Conservation (phyloP, 352 stramenopile species). For the Globisporangium parvum region DNA sequence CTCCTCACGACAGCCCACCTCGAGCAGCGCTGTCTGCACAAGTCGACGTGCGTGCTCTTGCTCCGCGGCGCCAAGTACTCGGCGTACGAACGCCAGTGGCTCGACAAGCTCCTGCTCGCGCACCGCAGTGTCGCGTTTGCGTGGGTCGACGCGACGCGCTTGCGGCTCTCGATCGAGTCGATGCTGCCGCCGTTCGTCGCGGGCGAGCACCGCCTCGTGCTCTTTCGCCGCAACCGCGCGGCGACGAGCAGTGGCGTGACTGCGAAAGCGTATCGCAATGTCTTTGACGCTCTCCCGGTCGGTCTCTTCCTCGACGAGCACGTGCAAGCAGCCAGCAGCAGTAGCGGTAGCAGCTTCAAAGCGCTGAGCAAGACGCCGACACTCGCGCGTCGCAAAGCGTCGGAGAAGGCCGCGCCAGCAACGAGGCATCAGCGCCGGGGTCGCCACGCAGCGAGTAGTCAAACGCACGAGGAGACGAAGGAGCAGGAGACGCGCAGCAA, state of each 20-base stretch:
- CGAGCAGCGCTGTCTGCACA: constrained; percentile 55
- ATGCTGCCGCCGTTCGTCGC: constrained; percentile 32
- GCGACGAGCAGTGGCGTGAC: constrained; percentile 23
- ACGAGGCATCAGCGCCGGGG: no score
- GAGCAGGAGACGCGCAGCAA: no score
- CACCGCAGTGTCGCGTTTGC: constrained; percentile 61
- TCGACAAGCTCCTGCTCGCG: constrained; percentile 49
- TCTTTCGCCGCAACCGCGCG: constrained; percentile 55
- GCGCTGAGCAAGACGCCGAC: constrained; percentile 50
- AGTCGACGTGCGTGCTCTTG: constrained; percentile 58
- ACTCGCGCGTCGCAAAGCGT: constrained; percentile 31
- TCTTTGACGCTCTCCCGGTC: constrained; percentile 58
- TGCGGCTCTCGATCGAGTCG: constrained; percentile 67
- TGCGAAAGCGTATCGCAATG: constrained; percentile 49
- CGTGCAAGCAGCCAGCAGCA: constrained; percentile 9
- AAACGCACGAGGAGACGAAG: no score
- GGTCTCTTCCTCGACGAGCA: constrained; percentile 49
- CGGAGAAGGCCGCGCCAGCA: neutral
- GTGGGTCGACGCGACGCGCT: constrained; percentile 58
- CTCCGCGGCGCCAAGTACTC: constrained; percentile 49
- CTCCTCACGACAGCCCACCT: constrained; percentile 67
- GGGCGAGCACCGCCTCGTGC: constrained; percentile 55
- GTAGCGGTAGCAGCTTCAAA: constrained; percentile 40
- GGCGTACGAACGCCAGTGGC: constrained; percentile 66
- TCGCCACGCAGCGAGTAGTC: no score